Evolutionary conservation across 1,284 basidiomycete genomes (phyloP).

Genomic region (Cutaneotrichosporon cutaneum): DNA sequence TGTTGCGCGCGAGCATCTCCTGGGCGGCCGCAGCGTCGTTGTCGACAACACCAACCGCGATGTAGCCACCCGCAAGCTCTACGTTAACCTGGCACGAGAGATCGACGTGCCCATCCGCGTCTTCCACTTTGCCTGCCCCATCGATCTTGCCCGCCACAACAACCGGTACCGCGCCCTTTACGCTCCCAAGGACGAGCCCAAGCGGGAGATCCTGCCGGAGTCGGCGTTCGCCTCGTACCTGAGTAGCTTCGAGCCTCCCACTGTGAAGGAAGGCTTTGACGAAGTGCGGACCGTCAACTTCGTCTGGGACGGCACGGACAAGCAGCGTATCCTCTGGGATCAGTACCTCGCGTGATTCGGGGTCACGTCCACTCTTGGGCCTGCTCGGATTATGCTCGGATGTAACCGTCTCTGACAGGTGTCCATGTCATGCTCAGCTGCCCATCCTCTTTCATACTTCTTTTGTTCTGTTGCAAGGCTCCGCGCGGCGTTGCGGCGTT

Average conservation of each 20-base stretch:
- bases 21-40: slow-evolving; percentile 65
- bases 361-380: not conserved
- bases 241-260: slow-evolving; percentile 66
- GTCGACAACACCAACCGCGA: slow-evolving; percentile 88
- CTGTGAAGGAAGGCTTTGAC: slow-evolving; percentile 66
- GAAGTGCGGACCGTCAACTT: slow-evolving; percentile 76
- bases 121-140: slow-evolving; percentile 67
- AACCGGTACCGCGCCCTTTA: slow-evolving; percentile 75
- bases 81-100: slow-evolving; percentile 65
- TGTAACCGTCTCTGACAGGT: not conserved
- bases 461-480: too few relatives aligned
- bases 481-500: too few relatives aligned
- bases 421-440: not conserved
- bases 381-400: not conserved
- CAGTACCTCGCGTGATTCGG: slow-evolving; percentile 59
- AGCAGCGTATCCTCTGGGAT: slow-evolving; percentile 68
- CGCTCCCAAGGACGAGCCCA: slow-evolving; percentile 33
- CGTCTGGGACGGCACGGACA: slow-evolving; percentile 70
- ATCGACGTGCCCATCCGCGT: slow-evolving; percentile 63
- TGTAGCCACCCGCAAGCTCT: slow-evolving; percentile 64
- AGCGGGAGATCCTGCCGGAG: slow-evolving; percentile 64
- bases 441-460: too few relatives aligned
- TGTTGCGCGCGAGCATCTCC: slow-evolving; percentile 62
- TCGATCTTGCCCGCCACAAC: slow-evolving; percentile 83
- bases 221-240: slow-evolving; percentile 64